These are phyloP conservation scores for Chlorella sp. DNA, from an alignment of 139 green algal species.

Conservation along the genomic window DNA sequence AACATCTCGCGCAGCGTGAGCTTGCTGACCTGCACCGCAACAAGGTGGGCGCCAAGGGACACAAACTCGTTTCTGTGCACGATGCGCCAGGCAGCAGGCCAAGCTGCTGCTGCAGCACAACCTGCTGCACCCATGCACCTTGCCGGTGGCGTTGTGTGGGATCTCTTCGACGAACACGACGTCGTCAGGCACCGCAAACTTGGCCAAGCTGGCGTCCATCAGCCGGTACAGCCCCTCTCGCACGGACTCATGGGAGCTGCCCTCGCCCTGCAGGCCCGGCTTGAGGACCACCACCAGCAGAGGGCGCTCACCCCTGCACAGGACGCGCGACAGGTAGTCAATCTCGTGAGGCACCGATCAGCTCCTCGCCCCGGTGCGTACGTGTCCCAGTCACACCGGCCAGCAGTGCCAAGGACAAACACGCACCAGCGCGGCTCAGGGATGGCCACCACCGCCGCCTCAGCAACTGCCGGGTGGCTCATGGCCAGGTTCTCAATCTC, in stretches of 20 bases:
- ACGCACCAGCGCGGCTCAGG: conserved; percentile 64
- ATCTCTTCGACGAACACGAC: conserved; percentile 67
- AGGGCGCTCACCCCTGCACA: conserved; percentile 67
- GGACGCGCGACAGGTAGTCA: too few relatives aligned
- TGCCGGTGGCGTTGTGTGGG: conserved; percentile 55
- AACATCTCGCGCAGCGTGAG: background rate
- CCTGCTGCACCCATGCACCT: too few relatives aligned
- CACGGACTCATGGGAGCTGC: conserved; percentile 10
- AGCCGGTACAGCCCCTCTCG: conserved; percentile 15
- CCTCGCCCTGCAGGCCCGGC: conserved; percentile 4
- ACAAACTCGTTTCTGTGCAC: too few relatives aligned
- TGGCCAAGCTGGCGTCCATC: conserved; percentile 33
- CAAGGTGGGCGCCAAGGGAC: too few relatives aligned
- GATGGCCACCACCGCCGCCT: conserved; percentile 68
- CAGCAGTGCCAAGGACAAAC: too few relatives aligned
- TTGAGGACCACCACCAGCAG: conserved; percentile 64
- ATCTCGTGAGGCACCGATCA: too few relatives aligned
- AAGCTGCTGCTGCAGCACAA: background rate
- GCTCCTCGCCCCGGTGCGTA: too few relatives aligned
- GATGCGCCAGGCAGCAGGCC: background rate
- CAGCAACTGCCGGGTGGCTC: conserved; percentile 42
- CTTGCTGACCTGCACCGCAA: background rate
- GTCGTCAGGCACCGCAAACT: conserved; percentile 34
- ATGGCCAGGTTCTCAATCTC: conserved; percentile 47
- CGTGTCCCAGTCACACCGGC: too few relatives aligned